A percentile compares a stretch with the other conserved stretches of the same genome.
These are phyloP conservation scores for Nitzschia sp. DNA, from an alignment of 108 stramenopile genomes.

Conservation along the genomic window DNA sequence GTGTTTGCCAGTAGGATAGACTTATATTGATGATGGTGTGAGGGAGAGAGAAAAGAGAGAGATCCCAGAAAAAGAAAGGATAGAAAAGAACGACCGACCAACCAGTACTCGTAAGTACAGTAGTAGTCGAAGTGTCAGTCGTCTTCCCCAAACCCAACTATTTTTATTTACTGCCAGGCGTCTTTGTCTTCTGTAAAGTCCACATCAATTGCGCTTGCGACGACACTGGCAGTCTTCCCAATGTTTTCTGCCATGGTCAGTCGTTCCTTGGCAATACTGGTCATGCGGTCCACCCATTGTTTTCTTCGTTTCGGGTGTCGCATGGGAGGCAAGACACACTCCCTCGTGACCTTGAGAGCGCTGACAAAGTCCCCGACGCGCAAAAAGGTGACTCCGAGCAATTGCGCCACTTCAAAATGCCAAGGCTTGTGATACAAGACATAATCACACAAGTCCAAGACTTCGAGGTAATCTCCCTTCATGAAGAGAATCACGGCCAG, in stretches of 20 bases:
- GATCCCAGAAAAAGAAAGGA: no score
- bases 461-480: constrained; percentile 14
- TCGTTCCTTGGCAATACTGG: neutral
- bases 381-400: constrained; percentile 4
- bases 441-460: constrained; percentile 2
- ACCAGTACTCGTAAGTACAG: no score
- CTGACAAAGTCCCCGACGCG: constrained; percentile 1
- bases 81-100: no score
- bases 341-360: constrained; percentile 5
- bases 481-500: constrained; percentile 30
- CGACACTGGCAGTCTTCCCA: neutral
- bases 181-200: neutral
- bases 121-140: no score
- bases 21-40: no score
- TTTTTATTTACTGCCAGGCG: constrained; percentile 9
- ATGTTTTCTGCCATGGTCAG: neutral
- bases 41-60: no score
- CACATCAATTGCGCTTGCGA: neutral
- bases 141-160: no score
- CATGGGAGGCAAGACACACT: neutral
- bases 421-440: constrained; percentile 35
- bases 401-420: constrained; percentile 34
- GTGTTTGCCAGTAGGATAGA: no score
- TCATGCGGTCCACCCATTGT: constrained; percentile 19
- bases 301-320: constrained; percentile 1